A percentile compares a stretch with the other conserved stretches of the same genome.
phyloP scores from a whole-genome alignment of 208 protist species.

The Leishmania aethiopica region DNA sequence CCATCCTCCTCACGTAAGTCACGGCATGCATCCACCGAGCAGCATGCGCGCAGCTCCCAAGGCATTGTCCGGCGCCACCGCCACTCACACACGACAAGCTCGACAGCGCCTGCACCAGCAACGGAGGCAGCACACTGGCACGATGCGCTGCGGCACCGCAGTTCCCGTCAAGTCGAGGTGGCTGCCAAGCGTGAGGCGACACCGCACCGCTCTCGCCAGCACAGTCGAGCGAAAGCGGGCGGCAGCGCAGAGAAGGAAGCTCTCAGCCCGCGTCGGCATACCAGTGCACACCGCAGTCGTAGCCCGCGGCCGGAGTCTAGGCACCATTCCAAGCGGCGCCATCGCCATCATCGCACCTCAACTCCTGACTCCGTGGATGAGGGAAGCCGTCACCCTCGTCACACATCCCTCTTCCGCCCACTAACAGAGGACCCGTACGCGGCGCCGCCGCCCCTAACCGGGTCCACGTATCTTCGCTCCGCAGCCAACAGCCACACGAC shows the following conservation, averaged over 20 bases:
- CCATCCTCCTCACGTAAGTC: conserved; percentile 12
- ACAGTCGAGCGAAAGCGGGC: conserved; percentile 6
- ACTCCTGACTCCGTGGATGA: conserved; percentile 11
- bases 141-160: conserved; percentile 31
- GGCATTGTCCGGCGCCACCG: conserved; percentile 15
- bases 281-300: conserved; percentile 21
- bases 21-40: conserved; percentile 15
- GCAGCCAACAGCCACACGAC: conserved; percentile 4
- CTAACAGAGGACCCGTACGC: conserved; percentile 10
- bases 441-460: background rate
- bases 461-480: conserved; percentile 26
- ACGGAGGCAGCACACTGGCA: conserved; percentile 23
- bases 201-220: conserved; percentile 6
- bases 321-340: conserved; percentile 19
- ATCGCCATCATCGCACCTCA: conserved; percentile 12
- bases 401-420: conserved; percentile 14
- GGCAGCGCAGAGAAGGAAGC: conserved; percentile 12
- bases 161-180: conserved; percentile 10
- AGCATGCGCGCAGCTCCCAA: conserved; percentile 15
- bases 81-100: conserved; percentile 3
- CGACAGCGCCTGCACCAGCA: background rate
- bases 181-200: conserved; percentile 3
- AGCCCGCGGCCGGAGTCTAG: conserved; percentile 13
- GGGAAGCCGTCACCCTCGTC: conserved; percentile 6
- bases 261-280: conserved; percentile 10